These are phyloP conservation scores for Saitozyma sp. DNA, from an alignment of 768 basidiomycete species.

Conservation along the genomic window DNA sequence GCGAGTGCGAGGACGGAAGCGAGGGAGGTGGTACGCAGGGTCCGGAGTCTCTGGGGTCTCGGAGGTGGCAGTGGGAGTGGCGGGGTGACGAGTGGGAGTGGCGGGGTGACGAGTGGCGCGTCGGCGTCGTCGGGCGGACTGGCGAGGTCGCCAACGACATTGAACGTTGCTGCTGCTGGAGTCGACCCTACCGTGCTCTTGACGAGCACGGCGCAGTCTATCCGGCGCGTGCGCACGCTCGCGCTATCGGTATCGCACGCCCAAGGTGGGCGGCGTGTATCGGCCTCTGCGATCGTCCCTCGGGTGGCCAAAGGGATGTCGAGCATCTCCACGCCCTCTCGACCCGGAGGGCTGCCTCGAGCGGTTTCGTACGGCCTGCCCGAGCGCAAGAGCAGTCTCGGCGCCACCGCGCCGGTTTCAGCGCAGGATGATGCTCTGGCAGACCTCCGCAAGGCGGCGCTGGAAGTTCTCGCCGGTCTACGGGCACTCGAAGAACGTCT, in stretches of 20 bases:
- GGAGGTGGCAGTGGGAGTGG: slow-evolving; percentile 1
- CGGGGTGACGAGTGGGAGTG: too few relatives aligned
- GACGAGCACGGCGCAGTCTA: slow-evolving; percentile 30
- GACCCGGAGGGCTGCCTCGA: slow-evolving; percentile 30
- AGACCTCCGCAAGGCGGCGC: slow-evolving; percentile 70
- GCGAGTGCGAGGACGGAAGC: slow-evolving; percentile 29
- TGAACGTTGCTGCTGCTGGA: background rate
- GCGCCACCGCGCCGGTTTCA: background rate
- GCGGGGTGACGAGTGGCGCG: too few relatives aligned
- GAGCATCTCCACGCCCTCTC: slow-evolving; percentile 45
- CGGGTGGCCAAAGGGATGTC: slow-evolving; percentile 5
- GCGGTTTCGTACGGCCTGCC: slow-evolving; percentile 17
- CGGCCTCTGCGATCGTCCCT: slow-evolving; percentile 1
- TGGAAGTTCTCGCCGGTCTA: slow-evolving; percentile 79
- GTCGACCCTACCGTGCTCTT: slow-evolving; percentile 6
- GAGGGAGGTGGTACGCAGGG: slow-evolving; percentile 10
- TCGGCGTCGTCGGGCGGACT: background rate
- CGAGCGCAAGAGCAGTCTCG: slow-evolving; percentile 25
- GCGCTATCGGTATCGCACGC: slow-evolving; percentile 32
- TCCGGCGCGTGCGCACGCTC: slow-evolving; percentile 33
- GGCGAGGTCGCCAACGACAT: slow-evolving; percentile 3
- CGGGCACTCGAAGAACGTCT: slow-evolving; percentile 76
- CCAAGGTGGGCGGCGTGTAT: slow-evolving; percentile 10
- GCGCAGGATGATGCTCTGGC: slow-evolving; percentile 57
- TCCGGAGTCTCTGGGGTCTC: slow-evolving; percentile 30